These are phyloP conservation scores for Phanerochaete carnosa DNA, from an alignment of 768 basidiomycete species.

Conservation along the genomic window DNA sequence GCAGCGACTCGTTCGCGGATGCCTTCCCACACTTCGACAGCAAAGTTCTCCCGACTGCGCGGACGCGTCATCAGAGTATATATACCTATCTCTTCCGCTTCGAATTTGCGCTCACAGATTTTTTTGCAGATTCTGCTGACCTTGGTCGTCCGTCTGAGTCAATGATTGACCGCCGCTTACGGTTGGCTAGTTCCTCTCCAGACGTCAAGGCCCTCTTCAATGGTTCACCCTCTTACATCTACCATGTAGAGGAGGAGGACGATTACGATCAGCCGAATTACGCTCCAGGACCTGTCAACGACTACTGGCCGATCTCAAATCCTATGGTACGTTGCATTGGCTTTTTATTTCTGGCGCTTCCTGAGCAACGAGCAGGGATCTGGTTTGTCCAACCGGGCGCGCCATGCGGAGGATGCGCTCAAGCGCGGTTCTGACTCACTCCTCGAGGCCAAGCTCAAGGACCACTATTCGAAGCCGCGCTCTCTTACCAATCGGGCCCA, in stretches of 20 bases:
- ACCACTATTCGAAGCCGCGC: slow-evolving; percentile 71
- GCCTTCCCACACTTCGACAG: slow-evolving; percentile 97
- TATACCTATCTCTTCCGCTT: slow-evolving; percentile 2
- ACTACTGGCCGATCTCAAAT: slow-evolving; percentile 76
- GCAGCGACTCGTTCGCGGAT: slow-evolving; percentile 91
- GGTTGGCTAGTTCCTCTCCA: slow-evolving; percentile 86
- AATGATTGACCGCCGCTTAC: slow-evolving; percentile 67
- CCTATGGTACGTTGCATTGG: slow-evolving; percentile 57
- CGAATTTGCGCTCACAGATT: slow-evolving; percentile 12
- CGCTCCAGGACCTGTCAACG: slow-evolving; percentile 49
- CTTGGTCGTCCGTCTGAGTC: slow-evolving; percentile 67
- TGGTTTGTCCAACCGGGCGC: slow-evolving; percentile 62
- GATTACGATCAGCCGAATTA: slow-evolving; percentile 52
- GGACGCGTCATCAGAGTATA: slow-evolving; percentile 57
- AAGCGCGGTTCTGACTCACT: slow-evolving; percentile 85
- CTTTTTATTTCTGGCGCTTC: slow-evolving; percentile 16
- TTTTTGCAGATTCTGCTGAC: slow-evolving; percentile 66
- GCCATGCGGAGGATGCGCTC: slow-evolving; percentile 70
- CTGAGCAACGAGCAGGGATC: slow-evolving; percentile 43
- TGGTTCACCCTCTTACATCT: slow-evolving; percentile 70
- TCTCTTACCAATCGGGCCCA: slow-evolving; percentile 85
- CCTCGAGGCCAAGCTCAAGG: slow-evolving; percentile 80
- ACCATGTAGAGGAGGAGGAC: slow-evolving; percentile 72
- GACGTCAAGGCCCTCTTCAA: slow-evolving; percentile 96
- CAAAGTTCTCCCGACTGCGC: slow-evolving; percentile 81